Evolutionary conservation across 163 green algal species (phyloP), one percentile per base, ranked within the genome.

Genomic region (Prototheca wickerhamii): DNA sequence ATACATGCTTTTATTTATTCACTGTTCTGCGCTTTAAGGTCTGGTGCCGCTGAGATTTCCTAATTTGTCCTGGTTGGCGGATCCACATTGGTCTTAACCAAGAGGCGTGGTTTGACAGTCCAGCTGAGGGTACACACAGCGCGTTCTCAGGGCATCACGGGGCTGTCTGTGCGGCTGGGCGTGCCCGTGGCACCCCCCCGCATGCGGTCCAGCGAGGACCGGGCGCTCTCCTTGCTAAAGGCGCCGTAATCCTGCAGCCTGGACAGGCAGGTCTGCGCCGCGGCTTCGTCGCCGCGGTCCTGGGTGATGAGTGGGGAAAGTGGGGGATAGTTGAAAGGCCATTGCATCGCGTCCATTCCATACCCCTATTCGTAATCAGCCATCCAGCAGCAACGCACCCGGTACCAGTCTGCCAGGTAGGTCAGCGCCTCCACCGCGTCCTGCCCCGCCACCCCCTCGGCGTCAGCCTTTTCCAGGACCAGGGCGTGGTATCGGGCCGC

Each of bases 381-480:
- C 37, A 29, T 33, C 0, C 3, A 4, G n/a, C 28, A 6, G 6
- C n/a, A 30, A 84, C 81, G 7, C 30, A 86, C 86, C 75, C 86
- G 89, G 68, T 83, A 78, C 65, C 84, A 83, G 25, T 77, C 65
- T 10, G 87, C 87, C 31, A 96, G 77, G 75, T 89, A 96, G 26
- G 85, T 66, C 62, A 96, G 76, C 4, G 89, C 88, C 55, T 93
- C 86, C 26, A 89, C 70, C 1, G 77, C 76, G 56, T 95, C 89
- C 40, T 63, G 61, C 33, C 78, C 75, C 1, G 62, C 51, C 37
- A 71, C 30, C 2, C 71, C 67, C 37, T 86, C 66, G 21, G 66
- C 76, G 15, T 95, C 85, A 4, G 94, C 80, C 5, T 83, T 70
- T 12, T 78, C 63, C 53, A 95, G 77, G 64, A 91, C 91, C 20